Evolutionary conservation across 495 filamentous ascomycete species (phyloP), one percentile per base, ranked within the genome.

Genomic region (Aspergillus biplanus): DNA sequence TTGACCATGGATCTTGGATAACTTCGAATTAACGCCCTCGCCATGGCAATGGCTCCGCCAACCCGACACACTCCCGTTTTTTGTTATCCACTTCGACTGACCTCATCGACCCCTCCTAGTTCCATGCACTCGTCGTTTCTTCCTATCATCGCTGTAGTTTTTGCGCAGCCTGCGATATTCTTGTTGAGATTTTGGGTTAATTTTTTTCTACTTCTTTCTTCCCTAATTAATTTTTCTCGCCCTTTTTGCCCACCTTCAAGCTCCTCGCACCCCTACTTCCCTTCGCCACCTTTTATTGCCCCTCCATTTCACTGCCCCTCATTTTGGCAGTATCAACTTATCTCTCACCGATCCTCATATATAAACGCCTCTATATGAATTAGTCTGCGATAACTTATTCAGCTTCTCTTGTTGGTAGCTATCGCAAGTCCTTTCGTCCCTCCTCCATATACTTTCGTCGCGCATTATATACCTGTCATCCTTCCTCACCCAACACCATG

Each of bases 81-180:
- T 50, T 58, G 58, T 60, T 68, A 57, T 61, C 61, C 52, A 56
- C 64, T 62, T 58, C 50, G n/a, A 71, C 73, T 77, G 75, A 77
- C 75, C 73, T 79, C 73, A 77, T 76, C 67, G 65, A 72, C 65
- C 69, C 69, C 71, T 62, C 70, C 68, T 18, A 21, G 9, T n/a
- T 27, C n/a, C 21, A 46, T 68, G 57, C 65, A 67, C 59, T 61
- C 58, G 61, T 58, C 57, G 58, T 58, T 64, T 62, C 63, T 63
- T 61, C 53, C 16, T 21, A 47, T 15, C n/a, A 32, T 48, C 27
- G 7, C 49, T 27, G 37, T 13, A 1, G 9, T 46, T 46, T 12
- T 44, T 0, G 39, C n/a, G 39, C 39, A 11, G 8, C 39, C n/a
- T 44, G 39, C 4, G 8, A 27, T 27, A 13, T 44, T 44, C 8